These are phyloP conservation scores for Botrytis squamosa DNA, from an alignment of 2,329 filamentous ascomycete genomes.

Conservation along the genomic window DNA sequence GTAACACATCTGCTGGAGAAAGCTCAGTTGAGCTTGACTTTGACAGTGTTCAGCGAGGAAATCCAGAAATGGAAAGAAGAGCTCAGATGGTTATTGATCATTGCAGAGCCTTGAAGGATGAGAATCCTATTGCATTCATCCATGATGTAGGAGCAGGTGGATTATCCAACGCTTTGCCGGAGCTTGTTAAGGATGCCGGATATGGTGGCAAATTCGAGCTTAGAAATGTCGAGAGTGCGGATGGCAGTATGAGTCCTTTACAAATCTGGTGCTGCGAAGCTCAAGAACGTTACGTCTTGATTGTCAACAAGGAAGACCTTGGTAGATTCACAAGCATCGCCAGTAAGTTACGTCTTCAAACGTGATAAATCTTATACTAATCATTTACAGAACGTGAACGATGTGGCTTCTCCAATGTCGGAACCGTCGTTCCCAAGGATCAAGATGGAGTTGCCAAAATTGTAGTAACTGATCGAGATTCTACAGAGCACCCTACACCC, in stretches of 20 bases:
- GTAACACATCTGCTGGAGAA: slow-evolving; percentile 82
- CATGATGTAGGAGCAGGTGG: slow-evolving; percentile 97
- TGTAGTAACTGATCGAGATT: slow-evolving; percentile 78
- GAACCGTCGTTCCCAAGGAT: slow-evolving; percentile 64
- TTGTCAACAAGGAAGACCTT: slow-evolving; percentile 77
- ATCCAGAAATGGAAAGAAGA: slow-evolving; percentile 91
- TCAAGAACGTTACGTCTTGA: slow-evolving; percentile 92
- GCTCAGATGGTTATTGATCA: slow-evolving; percentile 98
- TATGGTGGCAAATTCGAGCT: slow-evolving; percentile 90
- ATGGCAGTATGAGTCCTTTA: slow-evolving; percentile 88
- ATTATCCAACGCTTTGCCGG: slow-evolving; percentile 76
- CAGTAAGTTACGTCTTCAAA: slow-evolving; percentile 42
- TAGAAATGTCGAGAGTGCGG: slow-evolving; percentile 88
- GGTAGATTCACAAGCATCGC: slow-evolving; percentile 71
- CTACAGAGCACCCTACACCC: slow-evolving; percentile 68
- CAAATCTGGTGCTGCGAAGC: slow-evolving; percentile 99
- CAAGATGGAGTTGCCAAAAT: slow-evolving; percentile 67
- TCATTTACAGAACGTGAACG: slow-evolving; percentile 66
- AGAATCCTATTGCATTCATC: slow-evolving; percentile 93
- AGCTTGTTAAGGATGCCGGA: slow-evolving; percentile 88
- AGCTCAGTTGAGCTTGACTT: slow-evolving; percentile 92
- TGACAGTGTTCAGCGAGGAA: slow-evolving; percentile 93
- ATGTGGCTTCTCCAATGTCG: slow-evolving; percentile 90
- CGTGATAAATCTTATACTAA: slow-evolving; percentile 12
- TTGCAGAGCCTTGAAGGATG: slow-evolving; percentile 77